These are phyloP conservation scores for Ogataea parapolymorpha DNA, from an alignment of 805 yeast genomes.

Conservation along the genomic window DNA sequence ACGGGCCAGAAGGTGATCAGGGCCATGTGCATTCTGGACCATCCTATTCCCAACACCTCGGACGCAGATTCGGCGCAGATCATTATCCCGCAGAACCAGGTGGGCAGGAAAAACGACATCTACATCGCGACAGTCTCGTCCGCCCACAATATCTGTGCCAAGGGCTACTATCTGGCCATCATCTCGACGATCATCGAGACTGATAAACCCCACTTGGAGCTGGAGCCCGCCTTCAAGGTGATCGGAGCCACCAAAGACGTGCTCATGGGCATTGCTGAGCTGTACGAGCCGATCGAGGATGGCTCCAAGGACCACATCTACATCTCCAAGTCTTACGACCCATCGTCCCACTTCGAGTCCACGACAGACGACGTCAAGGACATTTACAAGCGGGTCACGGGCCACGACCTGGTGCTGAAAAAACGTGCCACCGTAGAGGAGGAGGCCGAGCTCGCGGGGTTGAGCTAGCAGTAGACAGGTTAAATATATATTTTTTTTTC, in stretches of 20 bases:
- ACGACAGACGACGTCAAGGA: conserved; percentile 97
- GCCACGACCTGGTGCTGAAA: conserved; percentile 85
- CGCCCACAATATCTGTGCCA: conserved; percentile 85
- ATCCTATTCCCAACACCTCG: conserved; percentile 78
- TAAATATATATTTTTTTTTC: conserved; percentile 1
- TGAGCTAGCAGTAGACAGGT: conserved; percentile 8
- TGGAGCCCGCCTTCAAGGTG: conserved; percentile 90
- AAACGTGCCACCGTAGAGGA: conserved; percentile 68
- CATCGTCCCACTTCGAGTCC: conserved; percentile 92
- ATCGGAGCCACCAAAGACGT: conserved; percentile 79
- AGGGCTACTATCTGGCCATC: conserved; percentile 88
- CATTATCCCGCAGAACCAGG: conserved; percentile 95
- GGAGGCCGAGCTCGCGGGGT: conserved; percentile 45
- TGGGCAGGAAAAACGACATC: conserved; percentile 88
- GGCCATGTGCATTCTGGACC: conserved; percentile 86
- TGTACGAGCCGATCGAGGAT: conserved; percentile 82
- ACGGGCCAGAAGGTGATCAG: conserved; percentile 75
- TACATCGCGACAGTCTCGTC: conserved; percentile 88
- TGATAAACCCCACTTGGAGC: conserved; percentile 83
- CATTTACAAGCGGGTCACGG: conserved; percentile 85
- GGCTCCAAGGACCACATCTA: conserved; percentile 77
- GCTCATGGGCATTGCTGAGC: conserved; percentile 89
- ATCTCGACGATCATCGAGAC: conserved; percentile 94
- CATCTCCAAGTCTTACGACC: conserved; percentile 87
- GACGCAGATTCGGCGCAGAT: conserved; percentile 89